Conservation (phyloP, 108 stramenopile species). For the Pseudonitzschia multiseries region DNA sequence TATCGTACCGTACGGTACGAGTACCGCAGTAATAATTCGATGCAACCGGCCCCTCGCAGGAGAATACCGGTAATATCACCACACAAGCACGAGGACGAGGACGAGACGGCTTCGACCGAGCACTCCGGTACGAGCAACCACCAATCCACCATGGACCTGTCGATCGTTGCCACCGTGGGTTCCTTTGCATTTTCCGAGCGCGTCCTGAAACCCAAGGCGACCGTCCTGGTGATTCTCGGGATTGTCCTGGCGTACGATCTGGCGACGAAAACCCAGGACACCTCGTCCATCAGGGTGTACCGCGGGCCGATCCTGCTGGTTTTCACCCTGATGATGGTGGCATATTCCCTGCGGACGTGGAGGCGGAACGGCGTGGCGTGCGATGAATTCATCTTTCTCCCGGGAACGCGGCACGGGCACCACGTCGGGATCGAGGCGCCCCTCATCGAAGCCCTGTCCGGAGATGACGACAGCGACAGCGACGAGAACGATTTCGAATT, state of each 20-base stretch:
- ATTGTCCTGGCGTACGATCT: slow-evolving; percentile 55
- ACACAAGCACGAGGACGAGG: slow-evolving; percentile 3
- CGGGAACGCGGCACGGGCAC: slow-evolving; percentile 74
- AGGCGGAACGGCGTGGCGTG: slow-evolving; percentile 85
- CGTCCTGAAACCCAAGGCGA: slow-evolving; percentile 65
- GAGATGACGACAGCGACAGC: neutral
- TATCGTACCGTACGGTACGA: too few species aligned
- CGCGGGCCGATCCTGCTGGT: slow-evolving; percentile 77
- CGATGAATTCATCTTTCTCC: slow-evolving; percentile 85
- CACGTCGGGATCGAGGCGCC: slow-evolving; percentile 33
- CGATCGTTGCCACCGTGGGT: slow-evolving; percentile 54
- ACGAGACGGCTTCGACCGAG: neutral
- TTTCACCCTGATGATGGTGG: slow-evolving; percentile 73
- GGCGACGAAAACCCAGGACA: slow-evolving; percentile 57
- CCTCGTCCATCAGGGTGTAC: slow-evolving; percentile 52
- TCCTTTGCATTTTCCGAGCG: slow-evolving; percentile 65
- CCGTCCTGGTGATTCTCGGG: slow-evolving; percentile 50
- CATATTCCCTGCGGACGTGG: slow-evolving; percentile 81
- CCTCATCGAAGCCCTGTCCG: slow-evolving; percentile 26
- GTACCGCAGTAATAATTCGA: too few species aligned
- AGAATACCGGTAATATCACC: too few species aligned
- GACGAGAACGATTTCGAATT: slow-evolving; percentile 1
- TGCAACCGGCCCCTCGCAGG: too few species aligned
- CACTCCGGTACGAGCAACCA: slow-evolving; percentile 17
- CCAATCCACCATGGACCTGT: slow-evolving; percentile 48